Evolutionary conservation across 1,284 basidiomycete genomes (phyloP), one percentile per base, ranked within the genome.

Genomic region (Wallemia mellicola): DNA sequence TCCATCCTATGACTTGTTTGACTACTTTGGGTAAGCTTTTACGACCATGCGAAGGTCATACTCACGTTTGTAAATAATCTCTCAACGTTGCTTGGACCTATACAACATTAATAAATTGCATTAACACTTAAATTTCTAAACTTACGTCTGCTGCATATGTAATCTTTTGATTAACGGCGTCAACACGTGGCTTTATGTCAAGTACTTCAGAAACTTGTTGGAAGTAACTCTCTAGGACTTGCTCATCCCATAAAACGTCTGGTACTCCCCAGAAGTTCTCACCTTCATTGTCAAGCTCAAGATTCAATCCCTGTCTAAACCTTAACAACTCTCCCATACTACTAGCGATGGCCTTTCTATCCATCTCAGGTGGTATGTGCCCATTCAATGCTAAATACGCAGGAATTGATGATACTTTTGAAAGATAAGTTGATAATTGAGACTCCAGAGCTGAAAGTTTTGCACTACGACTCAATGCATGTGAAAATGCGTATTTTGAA

Each of bases 181-280:
- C 76, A 1, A 84, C 85, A 27, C 87, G 77, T 32, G 78, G 73
- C 65, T 79, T 81, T 63, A 92, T 80, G 67, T 92, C 87, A 48
- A 91, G 73, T 17, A 86, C 86, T 60, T 77, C 73, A 59, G 79
- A 82, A 65, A 91, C 72, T 1, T 80, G 79, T 66, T 86, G 81
- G 70, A 92, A 91, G 68, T 83, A 81, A n/a, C 83, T 74, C 73
- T 91, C 87, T 1, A 92, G 74, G 63, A 82, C 82, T 1, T 86
- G 85, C 67, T 89, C 85, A 25, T 81, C 77, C 87, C 87, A 91
- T 68, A 89, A 92, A 61, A 89, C 81, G 70, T 88, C 81, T 0
- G 86, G 86, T 0, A 83, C 82, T 66, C 89, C 86, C 59, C 81
- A 81, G 67, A 87, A 83, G 62, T 87, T 88, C 65, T 88, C 85